Conservation (phyloP, 371 early-diverging fungal species). For the Mucor indicus region DNA sequence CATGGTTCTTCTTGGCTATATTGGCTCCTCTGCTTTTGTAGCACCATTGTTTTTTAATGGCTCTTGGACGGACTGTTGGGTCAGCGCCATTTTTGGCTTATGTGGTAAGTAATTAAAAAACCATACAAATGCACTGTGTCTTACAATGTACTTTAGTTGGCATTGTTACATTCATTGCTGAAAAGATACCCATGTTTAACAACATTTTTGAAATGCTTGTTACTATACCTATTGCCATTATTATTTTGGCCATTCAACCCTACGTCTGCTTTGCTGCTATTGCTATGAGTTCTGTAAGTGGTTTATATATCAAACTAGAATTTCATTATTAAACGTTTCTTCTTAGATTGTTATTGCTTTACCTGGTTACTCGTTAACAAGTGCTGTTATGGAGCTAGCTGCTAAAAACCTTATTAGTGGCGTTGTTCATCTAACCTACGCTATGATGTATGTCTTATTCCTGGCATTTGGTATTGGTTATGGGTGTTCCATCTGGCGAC, state of each 20-base stretch:
- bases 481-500: constrained; percentile 47
- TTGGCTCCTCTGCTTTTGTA: constrained; percentile 53
- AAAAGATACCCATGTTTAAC: constrained; percentile 58
- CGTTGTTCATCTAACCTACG: constrained; percentile 69
- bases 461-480: constrained; percentile 75
- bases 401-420: constrained; percentile 84
- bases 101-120: constrained; percentile 21
- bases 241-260: constrained; percentile 46
- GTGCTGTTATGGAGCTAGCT: constrained; percentile 74
- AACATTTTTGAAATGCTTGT: constrained; percentile 67
- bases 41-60: constrained; percentile 67
- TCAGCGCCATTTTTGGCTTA: constrained; percentile 56
- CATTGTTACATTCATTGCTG: constrained; percentile 55
- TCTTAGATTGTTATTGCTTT: constrained; percentile 56
- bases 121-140: background rate
- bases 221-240: constrained; percentile 59
- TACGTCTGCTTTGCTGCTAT: constrained; percentile 59
- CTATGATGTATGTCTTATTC: constrained; percentile 70
- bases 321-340: background rate
- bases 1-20: constrained; percentile 54
- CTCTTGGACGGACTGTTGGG: constrained; percentile 60
- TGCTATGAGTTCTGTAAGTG: constrained; percentile 48
- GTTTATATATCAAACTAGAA: background rate
- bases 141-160: constrained; percentile 38
- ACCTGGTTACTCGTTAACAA: constrained; percentile 70